Evolutionary conservation across 768 basidiomycete species (phyloP), one percentile per base, ranked within the genome.

Genomic region (Amanita inopinata): DNA sequence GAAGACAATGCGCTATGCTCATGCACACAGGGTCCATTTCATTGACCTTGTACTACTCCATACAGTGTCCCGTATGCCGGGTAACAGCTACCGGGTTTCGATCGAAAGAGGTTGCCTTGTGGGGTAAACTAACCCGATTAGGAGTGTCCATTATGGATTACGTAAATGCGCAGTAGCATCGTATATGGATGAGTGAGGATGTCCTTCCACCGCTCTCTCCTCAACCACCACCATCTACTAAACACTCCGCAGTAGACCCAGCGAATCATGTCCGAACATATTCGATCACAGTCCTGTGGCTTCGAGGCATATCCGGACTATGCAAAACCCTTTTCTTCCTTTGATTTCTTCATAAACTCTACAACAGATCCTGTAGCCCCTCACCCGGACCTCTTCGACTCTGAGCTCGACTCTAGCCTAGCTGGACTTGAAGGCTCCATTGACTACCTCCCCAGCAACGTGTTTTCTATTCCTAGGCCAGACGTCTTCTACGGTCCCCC

Each of bases 341-440:
- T 76, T 59, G 76, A 76, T 61, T 80, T 81, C 67, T 70, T 76
- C 63, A 79, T 78, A 58, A 74, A 76, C 54, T 69, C 74, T 49
- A 72, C 77, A 51, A 66, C 74, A 46, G 83, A 85, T 64, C 73
- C 83, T 62, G 69, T 78, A 53, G 83, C 81, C 40, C 83, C 85
- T 33, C 76, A 82, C 56, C 81, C 83, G 48, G 85, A 88, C 69
- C 70, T 78, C 49, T 89, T 90, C 65, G 87, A 89, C 58, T 73
- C 74, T 39, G 87, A 90, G 63, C 73, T 90, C 54, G 86, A 87
- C 62, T 68, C 67, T 24, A 73, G 67, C 63, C 74, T 85, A 53
- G 76, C 76, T 53, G 76, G 72, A 33, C 74, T 80, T 57, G 76
- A 82, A 65, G 71, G 78, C 58, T 70, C 76, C 54, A 67, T 77